These are phyloP conservation scores for Cryptococcus hybrid DNA, from an alignment of 1,284 basidiomycete species.

Conservation along the genomic window DNA sequence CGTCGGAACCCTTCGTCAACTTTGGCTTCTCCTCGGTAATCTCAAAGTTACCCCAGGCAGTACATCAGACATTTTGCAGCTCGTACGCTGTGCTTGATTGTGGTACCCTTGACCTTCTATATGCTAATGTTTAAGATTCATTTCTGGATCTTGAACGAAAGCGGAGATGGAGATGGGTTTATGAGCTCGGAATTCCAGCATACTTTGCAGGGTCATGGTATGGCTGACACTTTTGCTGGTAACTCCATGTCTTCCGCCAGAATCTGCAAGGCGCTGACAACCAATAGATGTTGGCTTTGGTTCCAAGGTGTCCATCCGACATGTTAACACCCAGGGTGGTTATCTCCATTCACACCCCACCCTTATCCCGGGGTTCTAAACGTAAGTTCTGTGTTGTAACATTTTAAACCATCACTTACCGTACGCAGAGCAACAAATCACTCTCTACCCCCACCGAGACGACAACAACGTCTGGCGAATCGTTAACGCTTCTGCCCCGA, in stretches of 20 bases:
- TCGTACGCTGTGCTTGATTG: conserved; percentile 82
- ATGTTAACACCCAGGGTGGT: conserved; percentile 95
- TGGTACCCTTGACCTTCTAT: conserved; percentile 82
- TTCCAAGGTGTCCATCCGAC: conserved; percentile 78
- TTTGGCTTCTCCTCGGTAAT: conserved; percentile 91
- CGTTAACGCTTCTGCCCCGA: conserved; percentile 61
- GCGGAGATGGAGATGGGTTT: conserved; percentile 96
- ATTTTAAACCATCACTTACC: background rate
- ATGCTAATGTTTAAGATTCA: conserved; percentile 95
- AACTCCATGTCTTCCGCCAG: background rate
- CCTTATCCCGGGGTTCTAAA: conserved; percentile 83
- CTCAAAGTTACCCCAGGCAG: conserved; percentile 67
- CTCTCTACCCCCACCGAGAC: conserved; percentile 94
- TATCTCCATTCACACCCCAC: conserved; percentile 95
- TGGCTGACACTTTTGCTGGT: conserved; percentile 91
- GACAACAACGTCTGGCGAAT: conserved; percentile 88
- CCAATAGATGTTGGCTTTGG: conserved; percentile 76
- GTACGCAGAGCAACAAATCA: conserved; percentile 87
- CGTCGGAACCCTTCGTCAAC: conserved; percentile 74
- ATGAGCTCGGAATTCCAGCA: conserved; percentile 99
- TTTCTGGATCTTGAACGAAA: conserved; percentile 80
- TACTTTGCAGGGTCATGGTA: conserved; percentile 83
- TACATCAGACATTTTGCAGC: conserved; percentile 85
- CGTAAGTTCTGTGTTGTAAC: conserved; percentile 55
- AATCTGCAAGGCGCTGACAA: background rate